phyloP scores from a whole-genome alignment of 208 protist species.

The Leishmania martiniquensis region DNA sequence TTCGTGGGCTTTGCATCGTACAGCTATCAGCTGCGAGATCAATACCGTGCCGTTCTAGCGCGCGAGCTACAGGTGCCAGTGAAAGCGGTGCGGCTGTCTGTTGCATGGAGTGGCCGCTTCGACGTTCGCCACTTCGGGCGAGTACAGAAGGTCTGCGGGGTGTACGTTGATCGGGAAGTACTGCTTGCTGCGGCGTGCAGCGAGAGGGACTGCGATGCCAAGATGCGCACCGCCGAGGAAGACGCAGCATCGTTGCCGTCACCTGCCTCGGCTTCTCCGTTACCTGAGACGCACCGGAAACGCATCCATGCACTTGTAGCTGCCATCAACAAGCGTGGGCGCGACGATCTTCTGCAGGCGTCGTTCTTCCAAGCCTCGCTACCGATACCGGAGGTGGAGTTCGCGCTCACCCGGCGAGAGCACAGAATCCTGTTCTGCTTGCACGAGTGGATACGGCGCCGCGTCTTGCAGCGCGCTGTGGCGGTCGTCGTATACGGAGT shows the following conservation, averaged over 20 bases:
- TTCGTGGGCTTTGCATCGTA: conserved; percentile 88
- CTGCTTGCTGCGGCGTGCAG: conserved; percentile 2
- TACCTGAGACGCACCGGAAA: conserved; percentile 33
- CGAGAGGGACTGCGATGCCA: neutral
- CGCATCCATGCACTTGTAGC: conserved; percentile 48
- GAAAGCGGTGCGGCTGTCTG: conserved; percentile 69
- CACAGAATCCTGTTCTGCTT: conserved; percentile 45
- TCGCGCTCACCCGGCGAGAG: conserved; percentile 55
- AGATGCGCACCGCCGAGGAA: neutral
- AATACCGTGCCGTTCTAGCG: conserved; percentile 80
- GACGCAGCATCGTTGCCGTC: neutral
- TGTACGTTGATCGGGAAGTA: conserved; percentile 38
- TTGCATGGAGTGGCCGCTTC: conserved; percentile 87
- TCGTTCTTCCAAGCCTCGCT: conserved; percentile 73
- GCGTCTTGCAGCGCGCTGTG: conserved; percentile 48
- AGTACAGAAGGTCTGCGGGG: conserved; percentile 82
- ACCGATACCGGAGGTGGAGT: conserved; percentile 74
- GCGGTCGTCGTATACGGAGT: conserved; percentile 68
- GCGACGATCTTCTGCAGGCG: conserved; percentile 46
- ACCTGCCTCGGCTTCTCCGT: neutral
- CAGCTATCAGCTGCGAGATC: conserved; percentile 77
- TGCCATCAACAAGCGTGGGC: conserved; percentile 49
- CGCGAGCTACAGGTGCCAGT: conserved; percentile 59
- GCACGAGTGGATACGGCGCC: conserved; percentile 45
- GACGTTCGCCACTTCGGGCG: conserved; percentile 67